Base-by-base conservation (phyloP, 2,329 filamentous ascomycete species). In the Penicillium sp. region DNA sequence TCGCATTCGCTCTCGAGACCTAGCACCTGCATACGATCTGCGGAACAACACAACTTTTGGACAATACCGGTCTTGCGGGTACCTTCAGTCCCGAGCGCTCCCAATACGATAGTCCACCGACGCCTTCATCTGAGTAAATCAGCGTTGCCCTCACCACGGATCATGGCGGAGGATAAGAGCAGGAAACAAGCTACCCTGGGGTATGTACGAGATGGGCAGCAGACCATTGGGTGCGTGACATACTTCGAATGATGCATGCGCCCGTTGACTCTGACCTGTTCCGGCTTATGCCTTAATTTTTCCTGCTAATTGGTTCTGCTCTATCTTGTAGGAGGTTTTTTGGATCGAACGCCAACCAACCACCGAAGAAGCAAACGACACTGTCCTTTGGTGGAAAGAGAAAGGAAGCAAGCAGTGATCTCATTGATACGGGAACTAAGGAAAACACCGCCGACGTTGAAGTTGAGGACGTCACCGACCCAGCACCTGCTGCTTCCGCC, bases 131-230 rank as follows among this genome's bases (percentile, higher is more conserved):
- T 22, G 14, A 25, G 18, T 10, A 39, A 13, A 29, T 16, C 2
- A 12, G 30, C 9, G 2, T 40, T n/a, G 5, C 41, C 31, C n/a
- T n/a, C 4, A 12, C 22, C 35, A 29, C 30, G 3, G 41, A 52
- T 39, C 29, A 68, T 68, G 66, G 54, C 62, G 12, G 62, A 64
- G 13, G 62, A 64, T 29, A 62, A 60, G 52, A 59, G 54, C 46
- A 62, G 60, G 41, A 90, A 88, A 68, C 89, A 95, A 74, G 83
- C 87, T 63, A 95, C 88, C 53, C 75, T 95, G 70, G 88, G 88
- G 90, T 95, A 93, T 75, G 89, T 92, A 55, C 85, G 82, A 72
- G 75, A 83, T 63, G 78, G 79, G 57, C 88, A 92, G 76, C 82
- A 79, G 66, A 89, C 84, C 61, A 74, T 92, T 70, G 81, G 84